Percentiles rank a stretch among this genome's conserved stretches.
Evolutionary conservation across 1,284 basidiomycete species (phyloP).

Genomic region (Boletus sp.): DNA sequence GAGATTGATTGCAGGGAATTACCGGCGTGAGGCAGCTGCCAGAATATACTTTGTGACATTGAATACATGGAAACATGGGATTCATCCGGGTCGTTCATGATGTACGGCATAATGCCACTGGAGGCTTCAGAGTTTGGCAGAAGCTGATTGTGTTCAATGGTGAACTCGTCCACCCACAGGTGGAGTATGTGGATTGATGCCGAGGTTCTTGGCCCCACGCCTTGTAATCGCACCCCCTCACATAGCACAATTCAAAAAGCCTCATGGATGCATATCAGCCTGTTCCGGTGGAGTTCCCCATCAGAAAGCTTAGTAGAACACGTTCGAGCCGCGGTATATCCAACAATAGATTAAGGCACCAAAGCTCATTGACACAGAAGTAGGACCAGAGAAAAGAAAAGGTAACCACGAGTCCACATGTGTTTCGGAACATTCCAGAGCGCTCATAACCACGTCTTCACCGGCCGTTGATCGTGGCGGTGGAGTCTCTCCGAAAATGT

Average conservation of each 20-base stretch:
- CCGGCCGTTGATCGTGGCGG: conserved; percentile 52
- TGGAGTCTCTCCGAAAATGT: conserved; percentile 56
- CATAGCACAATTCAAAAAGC: conserved; percentile 6
- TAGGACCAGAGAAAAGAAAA: conserved; percentile 4
- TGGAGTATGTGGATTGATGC: conserved; percentile 3
- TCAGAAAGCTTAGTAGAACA: conserved; percentile 16
- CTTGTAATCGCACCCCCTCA: neutral
- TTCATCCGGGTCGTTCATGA: neutral
- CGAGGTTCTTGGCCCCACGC: conserved; percentile 2
- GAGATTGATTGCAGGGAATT: conserved; percentile 1
- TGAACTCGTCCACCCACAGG: neutral
- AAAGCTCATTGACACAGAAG: conserved; percentile 15
- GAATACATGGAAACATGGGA: neutral
- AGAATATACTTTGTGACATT: neutral
- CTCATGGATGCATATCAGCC: conserved; percentile 11
- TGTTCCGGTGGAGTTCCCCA: neutral
- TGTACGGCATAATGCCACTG: conserved; percentile 3
- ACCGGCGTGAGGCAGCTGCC: neutral
- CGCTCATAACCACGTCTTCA: conserved; percentile 28
- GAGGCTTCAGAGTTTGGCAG: conserved; percentile 1
- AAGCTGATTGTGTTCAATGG: conserved; percentile 13
- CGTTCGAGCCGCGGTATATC: conserved; percentile 22
- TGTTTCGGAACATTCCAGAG: conserved; percentile 8
- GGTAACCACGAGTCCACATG: conserved; percentile 14
- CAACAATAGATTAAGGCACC: conserved; percentile 27